Conservation (phyloP, 2,329 filamentous ascomycete species). For the Bipolaris zeicola region DNA sequence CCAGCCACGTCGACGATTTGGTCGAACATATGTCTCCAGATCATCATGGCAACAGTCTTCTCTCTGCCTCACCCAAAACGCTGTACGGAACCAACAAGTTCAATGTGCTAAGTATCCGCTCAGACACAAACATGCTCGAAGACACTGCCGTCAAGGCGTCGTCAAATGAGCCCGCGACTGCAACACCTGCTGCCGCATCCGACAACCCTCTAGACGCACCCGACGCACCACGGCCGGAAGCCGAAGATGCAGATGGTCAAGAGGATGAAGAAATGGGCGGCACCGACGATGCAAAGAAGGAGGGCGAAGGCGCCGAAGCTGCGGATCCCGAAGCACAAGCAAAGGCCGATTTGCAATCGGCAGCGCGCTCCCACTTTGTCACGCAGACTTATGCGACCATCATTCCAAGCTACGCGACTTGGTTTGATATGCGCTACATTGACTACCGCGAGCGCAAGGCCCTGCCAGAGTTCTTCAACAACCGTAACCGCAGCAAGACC, state of each 20-base stretch:
- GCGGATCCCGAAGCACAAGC: constrained; percentile 62
- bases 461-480: constrained; percentile 98
- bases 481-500: constrained; percentile 96
- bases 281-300: constrained; percentile 47
- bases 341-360: constrained; percentile 81
- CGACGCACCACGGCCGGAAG: constrained; percentile 62
- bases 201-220: constrained; percentile 75
- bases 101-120: constrained; percentile 6
- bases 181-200: constrained; percentile 60
- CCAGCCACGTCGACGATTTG: constrained; percentile 11
- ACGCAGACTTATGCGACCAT: constrained; percentile 95
- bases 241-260: constrained; percentile 63
- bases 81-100: not conserved
- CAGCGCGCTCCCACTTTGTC: constrained; percentile 88
- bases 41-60: not conserved
- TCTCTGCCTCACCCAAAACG: not conserved
- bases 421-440: constrained; percentile 97
- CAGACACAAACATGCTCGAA: constrained; percentile 65
- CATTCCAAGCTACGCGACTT: constrained; percentile 94
- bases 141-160: constrained; percentile 50
- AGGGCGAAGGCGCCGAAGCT: constrained; percentile 38
- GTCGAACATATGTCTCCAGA: not conserved
- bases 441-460: constrained; percentile 93
- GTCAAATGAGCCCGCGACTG: constrained; percentile 61
- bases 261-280: constrained; percentile 74